Conservation (phyloP, 2,329 filamentous ascomycete species). For the Hymenotorrendiella dingleyae region DNA sequence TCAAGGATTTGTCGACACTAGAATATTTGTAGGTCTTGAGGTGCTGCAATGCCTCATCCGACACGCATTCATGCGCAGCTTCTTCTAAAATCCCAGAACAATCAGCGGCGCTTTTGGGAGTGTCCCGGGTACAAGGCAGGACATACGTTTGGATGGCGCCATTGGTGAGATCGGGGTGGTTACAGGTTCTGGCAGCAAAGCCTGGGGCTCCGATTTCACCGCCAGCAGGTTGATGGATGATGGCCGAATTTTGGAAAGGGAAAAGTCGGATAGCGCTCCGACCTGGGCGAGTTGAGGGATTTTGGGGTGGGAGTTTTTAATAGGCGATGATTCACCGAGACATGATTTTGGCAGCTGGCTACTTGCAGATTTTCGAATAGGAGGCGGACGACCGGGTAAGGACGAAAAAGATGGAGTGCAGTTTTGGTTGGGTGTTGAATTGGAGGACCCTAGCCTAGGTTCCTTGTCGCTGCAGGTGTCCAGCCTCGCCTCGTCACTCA, state of each 20-base stretch:
- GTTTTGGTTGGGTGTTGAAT: background rate
- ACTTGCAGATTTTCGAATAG: background rate
- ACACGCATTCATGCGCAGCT: constrained; percentile 67
- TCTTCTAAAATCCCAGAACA: constrained; percentile 33
- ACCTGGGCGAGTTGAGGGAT: constrained; percentile 22
- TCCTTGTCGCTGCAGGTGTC: no score
- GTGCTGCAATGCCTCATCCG: constrained; percentile 84
- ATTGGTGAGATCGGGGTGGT: constrained; percentile 30
- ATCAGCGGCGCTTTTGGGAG: no score
- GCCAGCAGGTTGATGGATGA: constrained; percentile 19
- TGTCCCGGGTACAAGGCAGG: no score
- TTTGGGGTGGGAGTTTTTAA: constrained; percentile 2
- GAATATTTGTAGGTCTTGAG: constrained; percentile 97
- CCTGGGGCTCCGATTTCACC: constrained; percentile 22
- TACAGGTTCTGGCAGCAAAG: constrained; percentile 25
- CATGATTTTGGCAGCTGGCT: constrained; percentile 12
- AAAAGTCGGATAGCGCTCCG: constrained; percentile 27
- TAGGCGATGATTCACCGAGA: constrained; percentile 10
- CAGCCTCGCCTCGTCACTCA: no score
- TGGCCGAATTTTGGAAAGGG: constrained; percentile 24
- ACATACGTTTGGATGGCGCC: constrained; percentile 35
- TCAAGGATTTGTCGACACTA: constrained; percentile 88
- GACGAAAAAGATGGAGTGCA: background rate
- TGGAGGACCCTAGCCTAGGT: no score
- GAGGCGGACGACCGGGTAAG: background rate